Conservation (phyloP, 2,329 filamentous ascomycete species). For the Zopfia rhizophila region DNA sequence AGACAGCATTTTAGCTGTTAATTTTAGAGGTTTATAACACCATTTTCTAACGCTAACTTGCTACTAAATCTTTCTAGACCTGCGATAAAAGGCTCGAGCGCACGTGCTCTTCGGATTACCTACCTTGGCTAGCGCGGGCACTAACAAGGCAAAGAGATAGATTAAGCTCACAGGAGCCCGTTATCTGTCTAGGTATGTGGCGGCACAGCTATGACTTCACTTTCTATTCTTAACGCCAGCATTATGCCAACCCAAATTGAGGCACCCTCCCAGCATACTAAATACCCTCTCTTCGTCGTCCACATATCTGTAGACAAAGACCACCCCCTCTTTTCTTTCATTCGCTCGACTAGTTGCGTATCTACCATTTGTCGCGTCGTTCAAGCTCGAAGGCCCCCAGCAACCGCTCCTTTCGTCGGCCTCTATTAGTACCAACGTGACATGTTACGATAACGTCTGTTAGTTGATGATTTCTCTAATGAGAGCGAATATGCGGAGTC, state of each 20-base stretch:
- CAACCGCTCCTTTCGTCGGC: neutral
- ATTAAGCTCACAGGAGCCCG: neutral
- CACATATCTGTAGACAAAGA: slow-evolving; percentile 11
- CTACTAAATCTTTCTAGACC: no score
- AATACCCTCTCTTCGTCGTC: slow-evolving; percentile 17
- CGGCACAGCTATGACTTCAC: neutral
- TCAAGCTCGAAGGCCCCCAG: no score
- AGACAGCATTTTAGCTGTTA: neutral
- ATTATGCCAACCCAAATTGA: slow-evolving; percentile 1
- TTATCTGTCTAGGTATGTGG: neutral
- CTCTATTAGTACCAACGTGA: neutral
- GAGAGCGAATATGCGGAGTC: neutral
- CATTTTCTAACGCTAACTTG: slow-evolving; percentile 1
- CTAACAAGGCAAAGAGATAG: neutral
- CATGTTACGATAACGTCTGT: neutral
- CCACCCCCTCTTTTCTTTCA: slow-evolving; percentile 15
- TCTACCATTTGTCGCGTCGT: slow-evolving; percentile 14
- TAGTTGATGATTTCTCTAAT: slow-evolving; percentile 1
- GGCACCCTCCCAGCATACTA: slow-evolving; percentile 16
- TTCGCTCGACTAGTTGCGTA: slow-evolving; percentile 15
- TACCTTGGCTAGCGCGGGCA: slow-evolving; percentile 1
- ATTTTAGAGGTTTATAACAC: neutral
- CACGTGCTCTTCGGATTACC: slow-evolving; percentile 1
- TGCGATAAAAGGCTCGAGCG: neutral
- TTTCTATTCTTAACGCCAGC: slow-evolving; percentile 1